These are phyloP conservation scores for Halenospora varia DNA, from an alignment of 495 filamentous ascomycete genomes.

Conservation along the genomic window DNA sequence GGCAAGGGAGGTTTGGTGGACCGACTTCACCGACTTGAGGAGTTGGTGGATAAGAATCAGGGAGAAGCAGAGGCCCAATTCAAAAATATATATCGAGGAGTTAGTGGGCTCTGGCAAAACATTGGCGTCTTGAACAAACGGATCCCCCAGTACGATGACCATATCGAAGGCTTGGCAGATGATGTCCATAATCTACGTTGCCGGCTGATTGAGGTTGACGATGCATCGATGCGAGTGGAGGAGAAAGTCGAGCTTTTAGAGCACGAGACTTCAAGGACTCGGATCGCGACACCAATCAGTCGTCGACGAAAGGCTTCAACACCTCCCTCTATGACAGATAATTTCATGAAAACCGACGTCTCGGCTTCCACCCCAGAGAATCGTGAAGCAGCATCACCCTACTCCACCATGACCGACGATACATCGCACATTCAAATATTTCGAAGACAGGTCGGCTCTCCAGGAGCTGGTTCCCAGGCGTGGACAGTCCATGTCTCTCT, in stretches of 20 bases:
- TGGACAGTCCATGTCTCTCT: slow-evolving; percentile 56
- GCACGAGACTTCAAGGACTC: slow-evolving; percentile 17
- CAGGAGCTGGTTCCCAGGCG: slow-evolving; percentile 23
- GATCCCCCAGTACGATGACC: slow-evolving; percentile 37
- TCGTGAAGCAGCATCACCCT: not conserved
- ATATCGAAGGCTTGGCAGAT: slow-evolving; percentile 39
- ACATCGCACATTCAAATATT: slow-evolving; percentile 15
- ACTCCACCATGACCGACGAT: slow-evolving; percentile 1
- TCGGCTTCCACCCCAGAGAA: not conserved
- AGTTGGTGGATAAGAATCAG: slow-evolving; percentile 44
- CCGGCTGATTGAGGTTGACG: slow-evolving; percentile 42
- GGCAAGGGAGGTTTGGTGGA: slow-evolving; percentile 35
- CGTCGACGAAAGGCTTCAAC: slow-evolving; percentile 28
- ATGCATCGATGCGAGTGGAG: slow-evolving; percentile 47
- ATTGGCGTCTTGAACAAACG: slow-evolving; percentile 41
- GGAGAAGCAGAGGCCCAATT: slow-evolving; percentile 44
- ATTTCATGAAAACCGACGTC: not conserved
- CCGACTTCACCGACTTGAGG: slow-evolving; percentile 45
- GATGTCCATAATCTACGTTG: slow-evolving; percentile 38
- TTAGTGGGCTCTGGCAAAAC: slow-evolving; percentile 45
- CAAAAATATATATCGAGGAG: slow-evolving; percentile 45
- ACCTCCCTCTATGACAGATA: slow-evolving; percentile 19
- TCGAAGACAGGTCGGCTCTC: slow-evolving; percentile 16
- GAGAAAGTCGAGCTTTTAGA: slow-evolving; percentile 48
- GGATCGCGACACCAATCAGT: slow-evolving; percentile 18